Evolutionary conservation across 768 basidiomycete genomes (phyloP), one percentile per base, ranked within the genome.

Genomic region (Calocybe gangraenosa): DNA sequence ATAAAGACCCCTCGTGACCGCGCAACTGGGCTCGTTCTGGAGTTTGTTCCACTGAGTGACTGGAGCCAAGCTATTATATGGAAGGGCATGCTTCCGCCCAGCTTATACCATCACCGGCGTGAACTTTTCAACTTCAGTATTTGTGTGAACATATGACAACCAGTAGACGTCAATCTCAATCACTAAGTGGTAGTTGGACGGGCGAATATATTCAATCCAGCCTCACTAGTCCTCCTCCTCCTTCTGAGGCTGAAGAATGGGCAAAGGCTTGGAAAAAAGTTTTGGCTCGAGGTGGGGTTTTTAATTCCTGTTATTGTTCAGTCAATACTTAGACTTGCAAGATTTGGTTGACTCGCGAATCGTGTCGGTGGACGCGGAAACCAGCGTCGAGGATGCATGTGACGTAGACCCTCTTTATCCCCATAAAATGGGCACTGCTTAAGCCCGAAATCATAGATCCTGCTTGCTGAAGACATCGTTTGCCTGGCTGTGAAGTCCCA

Each of bases 321-420:
- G 20, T 20, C 6, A 30, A 32, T 36, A 28, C 25, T 3, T 35
- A 48, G 40, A 3, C 23, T 14, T 25, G 9, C 11, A 46, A 89
- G 87, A 86, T 58, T 68, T 90, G 19, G 80, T 87, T 50, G 85
- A 88, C 59, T 74, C 75, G 35, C 77, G 75, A 2, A 73, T 90
- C 38, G 76, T 87, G 13, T 67, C 71, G 20, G 73, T 91, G 8
- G 80, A 82, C 44, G 77, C 77, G n/a, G 79, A 87, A 36, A 79
- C 75, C 7, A 82, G 76, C 39, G 89, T 92, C 14, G 88, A 92
- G 60, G 84, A 87, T 35, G 87, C 88, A 10, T 91, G 87, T 57
- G 87, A 88, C 51, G 88, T 84, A 50, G 56, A 74, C 66, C 40
- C 25, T 21, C 23, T 3, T 34, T 30, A 9, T n/a, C 9, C 3